These are phyloP conservation scores for Metschnikowia lochheadii DNA, from an alignment of 805 yeast genomes.

Conservation along the genomic window DNA sequence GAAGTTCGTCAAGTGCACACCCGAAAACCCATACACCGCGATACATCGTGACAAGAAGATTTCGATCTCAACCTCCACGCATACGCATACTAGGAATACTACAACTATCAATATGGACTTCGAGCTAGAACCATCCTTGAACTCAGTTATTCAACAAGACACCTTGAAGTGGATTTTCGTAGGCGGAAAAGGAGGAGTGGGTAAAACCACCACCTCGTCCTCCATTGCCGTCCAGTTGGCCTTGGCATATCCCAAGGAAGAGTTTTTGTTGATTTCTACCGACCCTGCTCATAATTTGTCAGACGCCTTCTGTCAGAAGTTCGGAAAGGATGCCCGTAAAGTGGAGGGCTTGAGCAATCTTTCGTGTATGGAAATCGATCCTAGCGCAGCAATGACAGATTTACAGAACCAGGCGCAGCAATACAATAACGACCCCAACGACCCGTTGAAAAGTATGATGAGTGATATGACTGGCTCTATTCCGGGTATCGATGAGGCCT, in stretches of 20 bases:
- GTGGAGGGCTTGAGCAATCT: conserved; percentile 87
- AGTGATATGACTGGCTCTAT: conserved; percentile 90
- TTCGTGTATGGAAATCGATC: conserved; percentile 98
- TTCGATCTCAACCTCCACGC: not conserved
- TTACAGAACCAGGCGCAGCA: conserved; percentile 59
- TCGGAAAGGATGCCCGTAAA: conserved; percentile 92
- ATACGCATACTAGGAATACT: not conserved
- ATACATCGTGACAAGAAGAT: not conserved
- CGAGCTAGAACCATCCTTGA: conserved; percentile 67
- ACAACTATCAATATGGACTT: conserved; percentile 41
- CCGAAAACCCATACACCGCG: not conserved
- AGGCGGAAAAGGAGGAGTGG: conserved; percentile 99
- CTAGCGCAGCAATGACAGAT: conserved; percentile 89
- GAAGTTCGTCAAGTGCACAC: conserved; percentile 3
- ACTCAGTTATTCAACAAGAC: conserved; percentile 59
- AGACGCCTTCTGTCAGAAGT: conserved; percentile 97
- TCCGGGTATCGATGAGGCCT: conserved; percentile 98
- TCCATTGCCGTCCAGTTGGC: conserved; percentile 95
- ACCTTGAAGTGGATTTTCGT: conserved; percentile 93
- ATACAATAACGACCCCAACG: conserved; percentile 51
- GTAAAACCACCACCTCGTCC: conserved; percentile 96
- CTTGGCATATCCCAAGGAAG: conserved; percentile 68
- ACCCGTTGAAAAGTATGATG: conserved; percentile 71
- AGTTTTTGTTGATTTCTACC: conserved; percentile 85
- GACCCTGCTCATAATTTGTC: conserved; percentile 98